phyloP scores from a whole-genome alignment of 2,329 filamentous ascomycete species.

The Epichloe festucae region DNA sequence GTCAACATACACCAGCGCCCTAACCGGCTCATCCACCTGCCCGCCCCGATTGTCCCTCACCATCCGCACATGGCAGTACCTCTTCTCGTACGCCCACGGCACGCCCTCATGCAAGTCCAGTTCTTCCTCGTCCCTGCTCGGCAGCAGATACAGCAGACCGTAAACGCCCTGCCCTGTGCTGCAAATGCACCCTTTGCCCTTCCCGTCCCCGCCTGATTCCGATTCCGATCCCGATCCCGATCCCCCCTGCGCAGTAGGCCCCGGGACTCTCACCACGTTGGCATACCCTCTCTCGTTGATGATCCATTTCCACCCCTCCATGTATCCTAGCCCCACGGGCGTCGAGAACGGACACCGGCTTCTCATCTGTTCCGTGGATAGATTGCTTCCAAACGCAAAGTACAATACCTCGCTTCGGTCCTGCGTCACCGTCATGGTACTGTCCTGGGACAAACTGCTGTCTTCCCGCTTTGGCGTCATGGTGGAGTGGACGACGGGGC shows the following conservation, averaged over 20 bases:
- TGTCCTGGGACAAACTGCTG: conserved; percentile 23
- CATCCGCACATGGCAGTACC: conserved; percentile 20
- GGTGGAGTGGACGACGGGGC: background rate
- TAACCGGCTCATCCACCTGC: conserved; percentile 13
- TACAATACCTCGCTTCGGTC: conserved; percentile 34
- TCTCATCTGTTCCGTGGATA: conserved; percentile 53
- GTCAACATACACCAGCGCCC: conserved; percentile 49
- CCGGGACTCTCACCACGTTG: conserved; percentile 37
- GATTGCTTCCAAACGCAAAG: conserved; percentile 61
- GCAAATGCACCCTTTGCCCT: too few relatives aligned
- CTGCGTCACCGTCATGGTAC: conserved; percentile 21
- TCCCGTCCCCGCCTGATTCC: too few relatives aligned
- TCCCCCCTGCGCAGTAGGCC: too few relatives aligned
- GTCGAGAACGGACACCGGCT: conserved; percentile 44
- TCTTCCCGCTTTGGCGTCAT: conserved; percentile 16
- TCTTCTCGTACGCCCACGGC: conserved; percentile 46
- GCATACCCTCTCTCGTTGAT: conserved; percentile 57
- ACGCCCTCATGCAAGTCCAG: conserved; percentile 52
- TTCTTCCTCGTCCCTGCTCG: conserved; percentile 32
- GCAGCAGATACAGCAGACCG: conserved; percentile 43
- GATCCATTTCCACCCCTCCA: conserved; percentile 48
- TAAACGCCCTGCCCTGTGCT: conserved; percentile 27
- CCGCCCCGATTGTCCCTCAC: conserved; percentile 11
- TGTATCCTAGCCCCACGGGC: conserved; percentile 43
- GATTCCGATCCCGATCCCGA: too few relatives aligned